Evolutionary conservation across 345 rosid species (phyloP).

Genomic region (Salix caprea): DNA sequence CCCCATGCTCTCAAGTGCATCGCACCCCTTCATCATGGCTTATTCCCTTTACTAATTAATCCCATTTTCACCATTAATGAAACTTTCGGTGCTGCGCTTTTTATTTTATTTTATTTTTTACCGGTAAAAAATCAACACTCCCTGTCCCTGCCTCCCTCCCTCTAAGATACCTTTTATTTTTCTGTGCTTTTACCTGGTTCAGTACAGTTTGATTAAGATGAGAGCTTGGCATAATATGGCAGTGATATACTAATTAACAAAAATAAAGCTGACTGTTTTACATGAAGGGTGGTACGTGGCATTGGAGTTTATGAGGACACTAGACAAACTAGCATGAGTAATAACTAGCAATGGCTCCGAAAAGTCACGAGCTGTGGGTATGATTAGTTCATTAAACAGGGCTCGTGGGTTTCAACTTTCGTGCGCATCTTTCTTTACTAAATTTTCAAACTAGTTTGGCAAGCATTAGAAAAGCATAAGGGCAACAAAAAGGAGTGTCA

Average conservation of each 20-base stretch:
- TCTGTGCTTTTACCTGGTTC: neutral
- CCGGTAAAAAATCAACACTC: neutral
- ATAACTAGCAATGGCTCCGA: constrained; percentile 20
- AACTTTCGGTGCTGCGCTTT: constrained; percentile 14
- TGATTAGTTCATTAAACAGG: constrained; percentile 45
- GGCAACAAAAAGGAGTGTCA: constrained; percentile 22
- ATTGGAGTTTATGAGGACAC: neutral
- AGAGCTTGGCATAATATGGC: neutral
- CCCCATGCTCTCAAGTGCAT: constrained; percentile 38
- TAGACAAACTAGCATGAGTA: neutral
- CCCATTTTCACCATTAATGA: neutral
- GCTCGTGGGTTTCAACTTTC: constrained; percentile 44
- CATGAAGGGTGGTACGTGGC: neutral
- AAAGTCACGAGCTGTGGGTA: constrained; percentile 23
- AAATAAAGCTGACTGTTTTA: neutral
- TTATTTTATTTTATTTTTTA: neutral
- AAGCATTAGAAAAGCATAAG: constrained; percentile 24
- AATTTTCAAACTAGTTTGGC: constrained; percentile 10
- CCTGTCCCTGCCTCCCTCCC: neutral
- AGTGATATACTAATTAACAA: neutral
- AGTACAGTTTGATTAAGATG: neutral
- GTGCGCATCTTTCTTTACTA: neutral
- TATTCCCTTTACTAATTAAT: constrained; percentile 9
- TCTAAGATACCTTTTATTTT: neutral
- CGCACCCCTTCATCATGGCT: constrained; percentile 26